Conservation (phyloP, 768 basidiomycete species). For the Mycena galopus region DNA sequence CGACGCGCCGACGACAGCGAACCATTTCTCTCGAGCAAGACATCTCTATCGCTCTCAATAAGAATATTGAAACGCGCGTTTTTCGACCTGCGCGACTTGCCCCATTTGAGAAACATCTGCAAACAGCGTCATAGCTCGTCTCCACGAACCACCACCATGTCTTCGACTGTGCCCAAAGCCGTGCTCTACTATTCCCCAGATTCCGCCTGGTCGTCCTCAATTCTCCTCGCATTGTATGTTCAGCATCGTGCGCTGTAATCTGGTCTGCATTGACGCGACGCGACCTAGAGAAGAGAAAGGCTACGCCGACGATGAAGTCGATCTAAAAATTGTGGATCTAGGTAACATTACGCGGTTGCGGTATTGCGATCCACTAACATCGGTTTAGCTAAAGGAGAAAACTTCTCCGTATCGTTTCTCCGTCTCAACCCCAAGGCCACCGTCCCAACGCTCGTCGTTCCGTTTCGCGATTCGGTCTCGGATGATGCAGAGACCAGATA, state of each 20-base stretch:
- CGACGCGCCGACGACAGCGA: not conserved
- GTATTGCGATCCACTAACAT: not conserved
- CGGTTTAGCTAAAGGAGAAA: conserved; percentile 79
- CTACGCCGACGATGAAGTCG: conserved; percentile 82
- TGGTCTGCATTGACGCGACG: conserved; percentile 29
- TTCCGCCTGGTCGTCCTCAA: conserved; percentile 77
- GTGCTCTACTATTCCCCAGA: conserved; percentile 77
- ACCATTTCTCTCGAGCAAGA: too few species aligned
- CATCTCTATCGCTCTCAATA: too few species aligned
- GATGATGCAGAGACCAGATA: conserved; percentile 83
- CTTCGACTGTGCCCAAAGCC: conserved; percentile 72
- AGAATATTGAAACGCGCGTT: not conserved
- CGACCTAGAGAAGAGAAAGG: conserved; percentile 79
- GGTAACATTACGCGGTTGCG: conserved; percentile 47
- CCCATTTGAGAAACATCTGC: not conserved
- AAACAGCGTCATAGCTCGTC: conserved; percentile 22
- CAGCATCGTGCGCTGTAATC: not conserved
- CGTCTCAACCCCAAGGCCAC: conserved; percentile 86
- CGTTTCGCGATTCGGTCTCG: conserved; percentile 77
- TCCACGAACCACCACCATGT: conserved; percentile 42
- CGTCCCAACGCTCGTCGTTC: conserved; percentile 89
- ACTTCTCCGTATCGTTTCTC: conserved; percentile 80
- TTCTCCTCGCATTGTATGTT: conserved; percentile 69
- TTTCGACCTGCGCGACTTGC: not conserved
- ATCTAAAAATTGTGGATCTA: conserved; percentile 76